Evolutionary conservation across 78 protist species (phyloP), one percentile per base, ranked within the genome.

Genomic region (Salpingoeca rosetta): DNA sequence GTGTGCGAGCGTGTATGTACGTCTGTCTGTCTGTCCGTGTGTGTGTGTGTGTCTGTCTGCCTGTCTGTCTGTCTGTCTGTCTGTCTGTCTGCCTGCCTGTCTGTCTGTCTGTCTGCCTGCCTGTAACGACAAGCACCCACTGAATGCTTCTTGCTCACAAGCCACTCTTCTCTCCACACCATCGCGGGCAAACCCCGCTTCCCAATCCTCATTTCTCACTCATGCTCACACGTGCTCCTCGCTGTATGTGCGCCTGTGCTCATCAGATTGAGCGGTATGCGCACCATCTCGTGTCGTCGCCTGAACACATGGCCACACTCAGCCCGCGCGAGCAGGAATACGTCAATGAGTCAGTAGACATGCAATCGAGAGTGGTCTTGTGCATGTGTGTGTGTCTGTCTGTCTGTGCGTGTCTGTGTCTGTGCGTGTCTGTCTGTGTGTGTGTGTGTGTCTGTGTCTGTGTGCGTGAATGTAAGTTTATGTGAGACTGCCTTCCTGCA

Each of bases 301-400:
- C 17, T 51, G 65, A 51, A 51, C 17, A 51, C 65, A 51, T 51
- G 65, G 65, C 17, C 65, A 51, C 7, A 7, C 31, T 51, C 31
- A 7, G 17, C 65, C 31, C 31, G 65, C 65, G 17, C 17, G 65
- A 51, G 65, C 65, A 51, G 65, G 11, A 97, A 97, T 45, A 11
- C 83, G 12, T 24, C 38, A 10, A 10, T 74, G 37, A 3, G 40
- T 26, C 77, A 10, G 40, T 11, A 25, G 10, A 11, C 42, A 36
- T 3, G 3, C 35, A n/a, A 24, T n/a, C 26, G 3, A 36, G 12
- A 25, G 36, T 80, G 12, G 38, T 31, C 22, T 80, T 78, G 35
- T 78, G 44, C 26, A 35, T 78, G 35, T 78, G 72, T 78, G 72
- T 78, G 2, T 78, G 72, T 78, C 2, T 78, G 45, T 78, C 44